Base-by-base conservation (phyloP, 139 green algal species). In the Pleodorina starrii region DNA sequence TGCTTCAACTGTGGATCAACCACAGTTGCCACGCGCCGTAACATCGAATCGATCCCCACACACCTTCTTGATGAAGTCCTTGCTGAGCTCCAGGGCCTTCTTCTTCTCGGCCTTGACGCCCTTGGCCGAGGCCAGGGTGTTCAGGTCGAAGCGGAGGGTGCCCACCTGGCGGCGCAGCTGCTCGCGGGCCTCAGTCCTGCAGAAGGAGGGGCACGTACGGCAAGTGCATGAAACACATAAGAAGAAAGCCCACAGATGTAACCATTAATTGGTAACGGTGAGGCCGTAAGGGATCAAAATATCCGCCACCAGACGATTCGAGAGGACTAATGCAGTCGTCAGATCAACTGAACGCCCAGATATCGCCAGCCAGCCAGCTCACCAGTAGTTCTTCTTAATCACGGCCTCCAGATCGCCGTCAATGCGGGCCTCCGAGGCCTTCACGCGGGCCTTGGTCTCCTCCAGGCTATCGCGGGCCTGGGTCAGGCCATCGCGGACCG, bases 321-420 rank as follows among this genome's bases (percentile, higher is more conserved):
- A 60, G 14, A 14, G 51, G 14, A 14, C 51, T 60, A 60, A 14
- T 60, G 51, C 14, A 60, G 51, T 17, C 51, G 51, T 14, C 51
- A 60, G 14, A 12, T 21, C 54, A 66, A 32, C 7, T 25, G 54
- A 32, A 66, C 54, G 54, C 25, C 54, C n/a, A n/a, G n/a, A n/a
- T n/a, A n/a, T n/a, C n/a, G n/a, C n/a, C n/a, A n/a, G n/a, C n/a
- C n/a, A n/a, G n/a, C n/a, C 0, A 59, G 3, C 94, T 50, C 89
- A 97, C 96, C 97, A 99, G 96, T 99, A 99, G 43, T 91, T 91
- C 96, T 98, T 98, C 79, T 95, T 85, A 63, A 99, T 94, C 76
- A 93, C 94, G 35, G 66, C 43, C 21, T 87, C 88, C 69, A 99
- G 91, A n/a, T 92, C 87, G 0, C n/a, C 76, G 74, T 98, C 95